Evolutionary conservation across 495 filamentous ascomycete genomes (phyloP).

Genomic region (Pseudoneurospora amorphoporcata): DNA sequence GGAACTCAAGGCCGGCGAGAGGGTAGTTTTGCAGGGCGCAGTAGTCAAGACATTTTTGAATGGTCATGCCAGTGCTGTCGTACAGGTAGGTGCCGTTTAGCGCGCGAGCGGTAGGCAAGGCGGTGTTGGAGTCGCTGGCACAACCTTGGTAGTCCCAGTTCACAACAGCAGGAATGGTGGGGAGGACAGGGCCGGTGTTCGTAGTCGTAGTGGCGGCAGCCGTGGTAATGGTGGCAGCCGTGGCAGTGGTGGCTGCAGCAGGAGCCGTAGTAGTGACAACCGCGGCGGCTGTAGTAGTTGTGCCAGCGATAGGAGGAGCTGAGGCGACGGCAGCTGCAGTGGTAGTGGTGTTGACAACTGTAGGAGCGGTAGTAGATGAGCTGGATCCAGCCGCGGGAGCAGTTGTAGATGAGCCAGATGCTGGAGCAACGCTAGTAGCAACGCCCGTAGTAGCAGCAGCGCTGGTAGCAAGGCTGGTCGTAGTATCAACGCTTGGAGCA

Average conservation of each 20-base stretch:
- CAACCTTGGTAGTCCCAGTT: slow-evolving; percentile 37
- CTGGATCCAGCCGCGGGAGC: background rate
- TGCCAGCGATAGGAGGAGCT: background rate
- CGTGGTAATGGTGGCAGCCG: background rate
- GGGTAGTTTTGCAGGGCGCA: slow-evolving; percentile 24
- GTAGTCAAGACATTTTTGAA: slow-evolving; percentile 29
- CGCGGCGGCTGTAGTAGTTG: slow-evolving; percentile 14
- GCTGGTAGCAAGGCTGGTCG: background rate
- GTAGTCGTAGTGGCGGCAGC: background rate
- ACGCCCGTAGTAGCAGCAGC: background rate
- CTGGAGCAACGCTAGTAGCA: background rate
- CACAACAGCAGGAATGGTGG: slow-evolving; percentile 16
- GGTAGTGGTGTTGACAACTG: background rate
- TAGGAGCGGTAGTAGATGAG: background rate
- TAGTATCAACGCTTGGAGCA: background rate
- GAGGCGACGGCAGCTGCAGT: slow-evolving; percentile 11
- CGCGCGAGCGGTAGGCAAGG: background rate
- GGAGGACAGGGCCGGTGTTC: slow-evolving; percentile 13
- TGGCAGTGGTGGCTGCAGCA: background rate
- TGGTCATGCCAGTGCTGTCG: slow-evolving; percentile 25
- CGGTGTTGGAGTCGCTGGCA: slow-evolving; percentile 31
- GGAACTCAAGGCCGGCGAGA: slow-evolving; percentile 32
- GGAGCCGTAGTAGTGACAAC: background rate
- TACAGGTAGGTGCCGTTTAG: slow-evolving; percentile 6
- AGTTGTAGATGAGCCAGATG: background rate